These are phyloP conservation scores for Agrostemma githago DNA, from an alignment of 148 eudicot genomes.

Conservation along the genomic window DNA sequence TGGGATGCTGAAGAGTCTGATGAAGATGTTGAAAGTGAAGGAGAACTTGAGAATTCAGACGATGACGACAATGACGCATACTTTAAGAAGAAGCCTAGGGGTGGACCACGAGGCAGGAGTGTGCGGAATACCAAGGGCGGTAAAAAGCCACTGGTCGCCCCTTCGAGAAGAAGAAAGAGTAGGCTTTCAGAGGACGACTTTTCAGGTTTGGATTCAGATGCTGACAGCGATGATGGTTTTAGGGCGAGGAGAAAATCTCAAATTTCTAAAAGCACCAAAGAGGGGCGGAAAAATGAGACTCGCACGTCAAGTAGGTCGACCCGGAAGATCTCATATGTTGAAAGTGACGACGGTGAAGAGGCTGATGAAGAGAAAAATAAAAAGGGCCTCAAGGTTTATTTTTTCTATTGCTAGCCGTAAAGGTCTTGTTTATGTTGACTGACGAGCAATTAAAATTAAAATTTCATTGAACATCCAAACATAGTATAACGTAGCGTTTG, in stretches of 20 bases:
- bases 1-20: conserved; percentile 82
- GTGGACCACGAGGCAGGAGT: conserved; percentile 45
- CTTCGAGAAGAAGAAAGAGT: conserved; percentile 52
- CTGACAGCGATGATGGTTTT: conserved; percentile 65
- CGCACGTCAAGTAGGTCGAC: conserved; percentile 76
- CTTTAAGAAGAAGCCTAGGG: conserved; percentile 51
- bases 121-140: conserved; percentile 43
- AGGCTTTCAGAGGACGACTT: conserved; percentile 62
- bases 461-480: neutral
- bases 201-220: conserved; percentile 70
- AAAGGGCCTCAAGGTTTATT: conserved; percentile 75
- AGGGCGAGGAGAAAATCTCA: conserved; percentile 44
- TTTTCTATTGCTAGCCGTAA: neutral
- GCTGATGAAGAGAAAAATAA: conserved; percentile 62
- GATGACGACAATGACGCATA: conserved; percentile 57
- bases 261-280: conserved; percentile 36
- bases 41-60: conserved; percentile 59
- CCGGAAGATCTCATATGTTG: conserved; percentile 85
- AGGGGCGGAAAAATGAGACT: conserved; percentile 53
- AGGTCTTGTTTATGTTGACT: neutral
- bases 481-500: neutral
- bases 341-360: conserved; percentile 94
- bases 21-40: conserved; percentile 67
- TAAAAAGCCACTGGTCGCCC: conserved; percentile 42
- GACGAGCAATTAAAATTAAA: neutral